These are phyloP conservation scores for Ophiorrhiza pumila DNA, from an alignment of 257 asterid genomes.

Conservation along the genomic window DNA sequence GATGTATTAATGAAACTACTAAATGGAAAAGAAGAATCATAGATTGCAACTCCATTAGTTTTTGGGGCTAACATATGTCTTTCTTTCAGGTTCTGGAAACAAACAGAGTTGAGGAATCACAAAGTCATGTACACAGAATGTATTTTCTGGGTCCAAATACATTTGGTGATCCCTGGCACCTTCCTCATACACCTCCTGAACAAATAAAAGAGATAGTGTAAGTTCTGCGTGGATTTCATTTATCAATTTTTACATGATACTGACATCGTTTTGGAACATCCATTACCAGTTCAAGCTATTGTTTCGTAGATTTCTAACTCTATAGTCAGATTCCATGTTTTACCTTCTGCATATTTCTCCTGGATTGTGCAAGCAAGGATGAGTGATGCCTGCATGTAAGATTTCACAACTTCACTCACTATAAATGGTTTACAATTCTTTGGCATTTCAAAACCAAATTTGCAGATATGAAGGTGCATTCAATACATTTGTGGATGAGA, in stretches of 20 bases:
- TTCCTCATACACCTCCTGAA: conserved; percentile 94
- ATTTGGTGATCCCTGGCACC: conserved; percentile 97
- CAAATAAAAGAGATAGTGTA: conserved; percentile 92
- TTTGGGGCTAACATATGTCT: conserved; percentile 18
- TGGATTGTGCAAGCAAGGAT: background rate
- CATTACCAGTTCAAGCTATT: background rate
- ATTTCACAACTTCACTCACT: background rate
- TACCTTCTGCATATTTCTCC: background rate
- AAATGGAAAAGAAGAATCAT: background rate
- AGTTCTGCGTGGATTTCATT: conserved; percentile 27
- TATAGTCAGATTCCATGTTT: background rate
- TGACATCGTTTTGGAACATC: background rate
- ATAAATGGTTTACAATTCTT: background rate
- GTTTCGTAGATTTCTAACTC: background rate
- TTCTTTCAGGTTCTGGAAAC: conserved; percentile 87
- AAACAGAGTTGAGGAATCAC: conserved; percentile 96
- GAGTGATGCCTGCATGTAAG: too few species aligned
- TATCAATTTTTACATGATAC: conserved; percentile 6
- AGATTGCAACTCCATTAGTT: background rate
- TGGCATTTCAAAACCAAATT: conserved; percentile 17
- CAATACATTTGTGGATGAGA: conserved; percentile 85
- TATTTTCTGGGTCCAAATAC: conserved; percentile 89
- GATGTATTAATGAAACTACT: background rate
- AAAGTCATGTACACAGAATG: conserved; percentile 97
- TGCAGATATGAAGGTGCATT: conserved; percentile 93